Evolutionary conservation across 345 rosid species (phyloP), one percentile per base, ranked within the genome.

Genomic region (Brassica juncea): DNA sequence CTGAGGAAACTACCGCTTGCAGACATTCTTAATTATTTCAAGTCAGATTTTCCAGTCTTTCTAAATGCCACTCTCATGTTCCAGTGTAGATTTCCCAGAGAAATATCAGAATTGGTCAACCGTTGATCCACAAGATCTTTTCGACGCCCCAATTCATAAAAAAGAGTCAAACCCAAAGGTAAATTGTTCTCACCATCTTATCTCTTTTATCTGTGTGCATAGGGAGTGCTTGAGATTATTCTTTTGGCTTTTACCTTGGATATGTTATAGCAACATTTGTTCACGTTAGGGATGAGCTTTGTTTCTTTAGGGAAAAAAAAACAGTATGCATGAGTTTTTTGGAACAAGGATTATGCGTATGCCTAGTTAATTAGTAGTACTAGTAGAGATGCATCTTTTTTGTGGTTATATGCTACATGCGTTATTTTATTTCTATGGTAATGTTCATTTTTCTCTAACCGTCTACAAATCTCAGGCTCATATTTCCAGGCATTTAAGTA

Each of bases 1-100:
- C 16, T 77, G 32, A 4, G 37, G n/a, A 14, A 47, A 59, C 21
- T 31, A 32, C 11, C 1, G n/a, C 35, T 69, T 74, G 21, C n/a
- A 4, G 60, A 69, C 3, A 32, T 23, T 67, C 72, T 65, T 62
- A 27, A 5, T 49, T 78, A 39, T 30, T 39, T 55, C 61, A 30
- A 28, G 6, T 11, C 76, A 70, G 8, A 15, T 68, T 77, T 32
- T 42, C 75, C 66, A 44, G 58, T 42, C 8, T 66, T 58, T 63
- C 77, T 68, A 9, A 67, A 30, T 70, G 35, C 66, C 61, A 31
- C 44, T 84, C 59, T 34, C 82, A 80, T 74, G 75, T 85, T 92
- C 70, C 84, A 94, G 98, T 89, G 89, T 92, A 85, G 97, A 94
- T 89, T 94, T 94, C 83, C 99, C 93, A 14, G 87, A 85, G 63